Percentiles rank a stretch among this genome's conserved stretches.
Evolutionary conservation across 352 stramenopile genomes (phyloP).

Genomic region (Thraustotheca clavata): DNA sequence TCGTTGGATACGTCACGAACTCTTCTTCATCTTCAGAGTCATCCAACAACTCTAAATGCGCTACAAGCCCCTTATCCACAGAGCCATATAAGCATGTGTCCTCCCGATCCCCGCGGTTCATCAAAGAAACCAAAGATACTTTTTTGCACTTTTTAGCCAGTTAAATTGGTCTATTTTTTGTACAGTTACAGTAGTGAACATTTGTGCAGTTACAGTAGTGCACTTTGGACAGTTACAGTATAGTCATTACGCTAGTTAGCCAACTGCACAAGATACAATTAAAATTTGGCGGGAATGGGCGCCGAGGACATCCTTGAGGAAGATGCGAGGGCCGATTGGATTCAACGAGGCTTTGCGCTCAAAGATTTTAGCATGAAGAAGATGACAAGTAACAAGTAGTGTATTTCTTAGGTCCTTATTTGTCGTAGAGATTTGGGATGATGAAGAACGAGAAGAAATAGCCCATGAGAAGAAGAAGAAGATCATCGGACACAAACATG

Average conservation of each 20-base stretch:
- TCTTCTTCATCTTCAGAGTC: slow-evolving; percentile 20
- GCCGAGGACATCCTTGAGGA: slow-evolving; percentile 49
- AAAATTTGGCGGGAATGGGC: background rate
- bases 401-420: background rate
- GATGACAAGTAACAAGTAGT: slow-evolving; percentile 29
- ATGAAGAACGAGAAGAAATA: slow-evolving; percentile 36
- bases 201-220: too few species aligned
- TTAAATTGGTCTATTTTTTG: too few species aligned
- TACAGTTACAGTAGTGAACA: too few species aligned
- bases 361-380: slow-evolving; percentile 71
- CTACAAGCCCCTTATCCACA: slow-evolving; percentile 26
- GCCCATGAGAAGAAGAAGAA: slow-evolving; percentile 31
- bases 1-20: slow-evolving; percentile 15
- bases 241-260: too few species aligned
- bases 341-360: slow-evolving; percentile 42
- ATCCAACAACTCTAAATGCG: slow-evolving; percentile 21
- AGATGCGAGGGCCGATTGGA: slow-evolving; percentile 66
- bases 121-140: too few species aligned
- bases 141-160: too few species aligned
- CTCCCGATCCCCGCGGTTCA: too few species aligned
- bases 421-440: slow-evolving; percentile 47
- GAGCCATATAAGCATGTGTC: slow-evolving; percentile 40
- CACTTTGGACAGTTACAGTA: too few species aligned
- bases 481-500: slow-evolving; percentile 25
- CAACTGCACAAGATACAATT: background rate